Percentiles rank a stretch among this genome's conserved stretches.
phyloP scores from a whole-genome alignment of 1,284 basidiomycete genomes.

The Fomes fomentarius region DNA sequence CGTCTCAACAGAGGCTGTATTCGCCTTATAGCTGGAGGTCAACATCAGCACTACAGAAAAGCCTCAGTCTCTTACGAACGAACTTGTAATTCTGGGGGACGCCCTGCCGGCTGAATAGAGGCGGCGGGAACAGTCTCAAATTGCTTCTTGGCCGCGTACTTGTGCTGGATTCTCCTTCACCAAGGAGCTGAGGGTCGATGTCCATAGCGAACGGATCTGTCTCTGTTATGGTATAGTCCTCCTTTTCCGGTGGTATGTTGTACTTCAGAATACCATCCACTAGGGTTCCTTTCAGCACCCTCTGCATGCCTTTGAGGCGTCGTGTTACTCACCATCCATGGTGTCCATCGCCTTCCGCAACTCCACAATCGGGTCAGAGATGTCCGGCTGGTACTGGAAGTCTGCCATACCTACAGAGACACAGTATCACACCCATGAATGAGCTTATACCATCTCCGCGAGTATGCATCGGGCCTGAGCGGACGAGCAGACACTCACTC shows the following conservation, averaged over 20 bases:
- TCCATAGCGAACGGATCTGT: constrained; percentile 34
- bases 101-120: constrained; percentile 79
- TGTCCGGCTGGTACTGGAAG: constrained; percentile 82
- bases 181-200: constrained; percentile 39
- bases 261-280: constrained; percentile 77
- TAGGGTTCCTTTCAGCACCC: constrained; percentile 31
- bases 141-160: constrained; percentile 43
- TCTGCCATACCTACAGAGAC: constrained; percentile 80
- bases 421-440: constrained; percentile 4
- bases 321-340: constrained; percentile 69
- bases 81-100: constrained; percentile 83
- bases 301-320: neutral
- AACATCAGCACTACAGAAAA: neutral
- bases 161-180: constrained; percentile 6
- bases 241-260: constrained; percentile 64
- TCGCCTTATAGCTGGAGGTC: constrained; percentile 69
- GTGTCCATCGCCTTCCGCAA: constrained; percentile 74
- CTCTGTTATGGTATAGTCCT: constrained; percentile 51
- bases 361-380: constrained; percentile 68
- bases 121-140: constrained; percentile 79
- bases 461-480: too few species aligned
- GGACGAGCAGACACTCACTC: constrained; percentile 53
- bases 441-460: too few species aligned
- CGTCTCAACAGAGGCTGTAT: constrained; percentile 70
- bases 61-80: constrained; percentile 21